Evolutionary conservation across 345 rosid genomes (phyloP).

Genomic region (Clarkia xantiana): DNA sequence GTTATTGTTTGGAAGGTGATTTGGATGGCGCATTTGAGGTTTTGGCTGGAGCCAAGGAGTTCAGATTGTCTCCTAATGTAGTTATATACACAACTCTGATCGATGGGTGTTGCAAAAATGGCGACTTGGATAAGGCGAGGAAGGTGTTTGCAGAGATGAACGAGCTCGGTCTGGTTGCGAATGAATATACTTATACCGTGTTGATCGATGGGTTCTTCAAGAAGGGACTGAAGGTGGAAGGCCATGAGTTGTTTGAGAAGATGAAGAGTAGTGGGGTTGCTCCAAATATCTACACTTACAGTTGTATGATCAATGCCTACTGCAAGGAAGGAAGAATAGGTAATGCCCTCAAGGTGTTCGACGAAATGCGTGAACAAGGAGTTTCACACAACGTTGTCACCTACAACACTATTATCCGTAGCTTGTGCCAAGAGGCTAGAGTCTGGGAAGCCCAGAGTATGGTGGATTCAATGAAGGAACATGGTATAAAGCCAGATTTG

Average conservation of each 20-base stretch:
- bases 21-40: slow-evolving; percentile 30
- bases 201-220: slow-evolving; percentile 58
- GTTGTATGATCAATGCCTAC: slow-evolving; percentile 37
- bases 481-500: slow-evolving; percentile 38
- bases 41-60: slow-evolving; percentile 27
- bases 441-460: slow-evolving; percentile 36
- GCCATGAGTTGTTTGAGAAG: slow-evolving; percentile 42
- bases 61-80: slow-evolving; percentile 40
- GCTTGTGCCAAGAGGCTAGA: slow-evolving; percentile 35
- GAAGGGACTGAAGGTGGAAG: slow-evolving; percentile 40
- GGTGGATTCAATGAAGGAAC: slow-evolving; percentile 27
- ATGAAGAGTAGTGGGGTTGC: slow-evolving; percentile 40
- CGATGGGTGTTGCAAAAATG: slow-evolving; percentile 67
- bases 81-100: slow-evolving; percentile 64
- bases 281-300: slow-evolving; percentile 48
- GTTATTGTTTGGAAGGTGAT: slow-evolving; percentile 49
- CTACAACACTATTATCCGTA: slow-evolving; percentile 44
- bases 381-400: slow-evolving; percentile 43
- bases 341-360: slow-evolving; percentile 43
- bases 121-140: slow-evolving; percentile 39
- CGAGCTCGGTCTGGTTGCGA: slow-evolving; percentile 44
- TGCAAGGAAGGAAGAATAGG: slow-evolving; percentile 32
- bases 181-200: slow-evolving; percentile 56
- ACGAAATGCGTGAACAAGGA: slow-evolving; percentile 63
- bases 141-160: slow-evolving; percentile 37